phyloP scores from a whole-genome alignment of 148 eudicot species.

The Cornus suecica region DNA sequence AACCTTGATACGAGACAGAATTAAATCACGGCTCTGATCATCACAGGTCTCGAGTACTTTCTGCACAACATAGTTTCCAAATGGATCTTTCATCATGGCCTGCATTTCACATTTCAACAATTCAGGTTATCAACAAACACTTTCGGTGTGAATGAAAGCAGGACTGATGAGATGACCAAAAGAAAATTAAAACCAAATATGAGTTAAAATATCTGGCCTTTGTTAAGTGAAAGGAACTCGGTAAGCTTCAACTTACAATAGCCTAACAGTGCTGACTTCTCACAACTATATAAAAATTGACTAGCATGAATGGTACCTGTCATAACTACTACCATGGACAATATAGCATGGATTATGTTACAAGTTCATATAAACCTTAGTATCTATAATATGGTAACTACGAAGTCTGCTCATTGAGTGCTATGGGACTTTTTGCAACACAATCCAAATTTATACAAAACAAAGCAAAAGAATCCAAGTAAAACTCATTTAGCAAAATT shows the following conservation, averaged over 20 bases:
- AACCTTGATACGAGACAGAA: conserved; percentile 57
- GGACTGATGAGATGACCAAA: background rate
- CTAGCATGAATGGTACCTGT: background rate
- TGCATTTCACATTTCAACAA: conserved; percentile 17
- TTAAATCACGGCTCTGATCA: conserved; percentile 45
- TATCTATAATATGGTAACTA: background rate
- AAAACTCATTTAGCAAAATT: background rate
- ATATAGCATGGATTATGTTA: background rate
- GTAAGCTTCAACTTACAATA: background rate
- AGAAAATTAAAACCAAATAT: background rate
- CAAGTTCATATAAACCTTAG: background rate
- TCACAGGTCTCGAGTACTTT: conserved; percentile 62
- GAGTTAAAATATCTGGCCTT: background rate
- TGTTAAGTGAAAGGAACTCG: background rate
- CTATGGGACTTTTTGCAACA: background rate
- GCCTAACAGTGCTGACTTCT: background rate
- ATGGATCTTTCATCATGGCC: conserved; percentile 75
- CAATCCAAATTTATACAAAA: background rate
- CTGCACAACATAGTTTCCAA: conserved; percentile 70
- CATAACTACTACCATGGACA: background rate
- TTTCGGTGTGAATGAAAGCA: background rate
- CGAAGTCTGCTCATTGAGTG: background rate
- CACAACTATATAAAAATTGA: background rate
- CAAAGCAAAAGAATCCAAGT: background rate
- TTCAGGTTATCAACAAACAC: conserved; percentile 5